Conservation (phyloP, 2,329 filamentous ascomycete species). For the Gnomoniopsis sp. region DNA sequence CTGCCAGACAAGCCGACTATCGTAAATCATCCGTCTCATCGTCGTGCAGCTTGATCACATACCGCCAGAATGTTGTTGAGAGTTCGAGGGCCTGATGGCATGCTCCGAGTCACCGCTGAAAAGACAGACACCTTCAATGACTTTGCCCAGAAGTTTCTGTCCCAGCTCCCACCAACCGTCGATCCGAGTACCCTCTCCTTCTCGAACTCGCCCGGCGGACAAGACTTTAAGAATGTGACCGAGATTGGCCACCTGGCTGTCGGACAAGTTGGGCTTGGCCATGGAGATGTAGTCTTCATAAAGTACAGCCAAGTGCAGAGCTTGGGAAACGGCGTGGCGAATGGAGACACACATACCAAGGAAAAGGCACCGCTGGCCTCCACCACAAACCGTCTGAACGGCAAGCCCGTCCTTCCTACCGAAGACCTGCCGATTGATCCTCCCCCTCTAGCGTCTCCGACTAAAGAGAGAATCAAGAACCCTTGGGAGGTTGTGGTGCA, state of each 20-base stretch:
- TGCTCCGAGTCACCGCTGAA: conserved; percentile 79
- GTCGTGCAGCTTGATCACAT: conserved; percentile 4
- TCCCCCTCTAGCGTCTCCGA: conserved; percentile 50
- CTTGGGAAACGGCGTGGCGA: conserved; percentile 35
- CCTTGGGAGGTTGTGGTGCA: conserved; percentile 92
- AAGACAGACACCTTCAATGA: conserved; percentile 68
- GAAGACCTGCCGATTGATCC: conserved; percentile 66
- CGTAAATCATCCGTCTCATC: neutral
- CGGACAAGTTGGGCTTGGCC: conserved; percentile 63
- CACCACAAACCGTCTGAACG: conserved; percentile 70
- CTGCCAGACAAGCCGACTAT: too few relatives aligned
- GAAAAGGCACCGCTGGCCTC: conserved; percentile 26
- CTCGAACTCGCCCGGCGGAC: conserved; percentile 57
- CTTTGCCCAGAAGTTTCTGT: conserved; percentile 55
- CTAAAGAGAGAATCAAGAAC: conserved; percentile 68
- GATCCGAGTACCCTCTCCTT: conserved; percentile 58
- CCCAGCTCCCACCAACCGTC: conserved; percentile 59
- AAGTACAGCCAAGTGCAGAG: conserved; percentile 63
- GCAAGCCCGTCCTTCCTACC: conserved; percentile 66
- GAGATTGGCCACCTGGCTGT: conserved; percentile 57
- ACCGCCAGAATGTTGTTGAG: conserved; percentile 69
- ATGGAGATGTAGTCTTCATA: conserved; percentile 89
- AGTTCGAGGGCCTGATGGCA: conserved; percentile 88
- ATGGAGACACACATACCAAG: conserved; percentile 29
- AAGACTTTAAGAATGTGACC: conserved; percentile 54